Conservation (phyloP, 768 basidiomycete genomes). For the Hydnomerulius pinastri region DNA sequence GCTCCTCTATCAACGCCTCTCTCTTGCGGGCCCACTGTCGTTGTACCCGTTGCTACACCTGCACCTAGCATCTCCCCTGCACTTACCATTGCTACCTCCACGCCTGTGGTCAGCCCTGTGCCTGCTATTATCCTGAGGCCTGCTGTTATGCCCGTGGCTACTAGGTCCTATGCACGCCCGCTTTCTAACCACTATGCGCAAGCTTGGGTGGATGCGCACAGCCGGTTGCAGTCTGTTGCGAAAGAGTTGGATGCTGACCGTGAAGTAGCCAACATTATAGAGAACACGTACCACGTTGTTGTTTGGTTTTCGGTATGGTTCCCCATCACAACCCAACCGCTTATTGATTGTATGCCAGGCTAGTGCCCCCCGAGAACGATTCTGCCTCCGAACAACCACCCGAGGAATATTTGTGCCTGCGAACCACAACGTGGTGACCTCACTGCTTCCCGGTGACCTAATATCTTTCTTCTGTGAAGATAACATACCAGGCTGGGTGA, state of each 20-base stretch:
- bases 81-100: background rate
- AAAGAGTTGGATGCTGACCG: background rate
- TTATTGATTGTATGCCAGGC: background rate
- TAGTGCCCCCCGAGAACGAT: background rate
- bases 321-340: background rate
- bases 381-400: background rate
- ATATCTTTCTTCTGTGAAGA: background rate
- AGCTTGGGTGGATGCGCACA: background rate
- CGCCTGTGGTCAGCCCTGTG: background rate
- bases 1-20: background rate
- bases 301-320: background rate
- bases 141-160: too few species aligned
- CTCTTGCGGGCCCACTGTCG: background rate
- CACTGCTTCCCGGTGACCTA: background rate
- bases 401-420: background rate
- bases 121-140: background rate
- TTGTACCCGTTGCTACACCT: background rate
- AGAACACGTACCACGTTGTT: background rate
- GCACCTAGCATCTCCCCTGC: too few species aligned
- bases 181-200: background rate
- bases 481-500: background rate
- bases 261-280: background rate
- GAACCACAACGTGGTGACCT: background rate
- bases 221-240: background rate
- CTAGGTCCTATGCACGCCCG: background rate